A percentile compares a stretch with the other conserved stretches of the same genome.
Evolutionary conservation across 2,329 filamentous ascomycete species (phyloP).

Genomic region (Arthroderma uncinatum): DNA sequence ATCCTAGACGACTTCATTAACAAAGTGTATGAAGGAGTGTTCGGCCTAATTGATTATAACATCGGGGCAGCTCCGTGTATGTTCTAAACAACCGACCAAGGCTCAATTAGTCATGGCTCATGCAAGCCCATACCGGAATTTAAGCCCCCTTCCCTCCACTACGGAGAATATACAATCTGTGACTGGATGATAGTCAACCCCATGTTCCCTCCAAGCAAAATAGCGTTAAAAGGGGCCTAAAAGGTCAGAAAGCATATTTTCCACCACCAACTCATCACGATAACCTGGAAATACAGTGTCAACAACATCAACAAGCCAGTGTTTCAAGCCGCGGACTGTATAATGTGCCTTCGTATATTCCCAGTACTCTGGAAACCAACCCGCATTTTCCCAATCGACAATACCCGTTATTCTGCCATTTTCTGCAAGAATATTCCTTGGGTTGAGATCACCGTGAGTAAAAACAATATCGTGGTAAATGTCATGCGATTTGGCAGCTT

Average conservation of each 20-base stretch:
- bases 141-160: no score
- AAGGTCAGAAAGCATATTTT: conserved; percentile 15
- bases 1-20: no score
- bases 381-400: conserved; percentile 23
- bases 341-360: conserved; percentile 21
- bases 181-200: no score
- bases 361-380: conserved; percentile 25
- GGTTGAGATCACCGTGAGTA: conserved; percentile 22
- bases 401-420: conserved; percentile 20
- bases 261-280: conserved; percentile 12
- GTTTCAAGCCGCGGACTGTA: conserved; percentile 8
- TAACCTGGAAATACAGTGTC: conserved; percentile 14
- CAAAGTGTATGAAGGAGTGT: no score
- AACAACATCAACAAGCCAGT: conserved; percentile 15
- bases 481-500: conserved; percentile 11
- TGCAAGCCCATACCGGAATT: no score
- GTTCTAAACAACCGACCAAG: no score
- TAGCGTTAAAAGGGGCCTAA: conserved; percentile 13
- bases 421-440: conserved; percentile 21
- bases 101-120: no score
- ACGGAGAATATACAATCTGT: no score
- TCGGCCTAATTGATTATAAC: no score
- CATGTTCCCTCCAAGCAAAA: no score
- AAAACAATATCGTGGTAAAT: conserved; percentile 20
- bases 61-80: no score